Base-by-base conservation (phyloP, 2,329 filamentous ascomycete species). In the Truncatella angustata region DNA sequence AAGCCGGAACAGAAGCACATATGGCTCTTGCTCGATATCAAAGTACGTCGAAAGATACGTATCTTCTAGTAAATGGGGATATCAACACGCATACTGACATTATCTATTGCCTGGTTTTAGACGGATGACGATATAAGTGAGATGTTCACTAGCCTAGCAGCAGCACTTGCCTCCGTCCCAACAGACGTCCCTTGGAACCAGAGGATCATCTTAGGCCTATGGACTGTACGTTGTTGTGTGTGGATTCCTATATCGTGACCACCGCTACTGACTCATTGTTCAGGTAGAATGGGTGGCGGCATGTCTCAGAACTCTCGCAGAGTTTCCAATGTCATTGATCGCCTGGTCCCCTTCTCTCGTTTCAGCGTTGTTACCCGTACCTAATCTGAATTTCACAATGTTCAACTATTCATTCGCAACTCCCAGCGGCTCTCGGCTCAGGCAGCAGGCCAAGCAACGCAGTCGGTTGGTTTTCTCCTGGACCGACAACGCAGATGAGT, bases 1-100 rank as follows among this genome's bases (percentile, higher is more conserved):
- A 73, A 81, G 58, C 85, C 85, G 0, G 86, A 77, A 1, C 67
- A 80, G 35, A 82, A 89, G 62, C 68, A 86, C 39, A 76, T 92
- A 7, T 96, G 92, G 92, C 62, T 94, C 5, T 70, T 97, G 55
- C 74, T 97, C 3, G 93, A 97, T 67, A 90, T 97, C 67, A 97
- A 97, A 76, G 86, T 90, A 68, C 16, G 63, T 56, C 3, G n/a
- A 9, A 39, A 3, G 36, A 39, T 3, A 21, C 21, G 36, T 11
- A 39, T 39, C 36, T 39, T 39, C 14, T 20, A 39, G 7, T 39
- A 18, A 11, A 39, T 7, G 1, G 36, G 36, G 11, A 39, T 18
- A 11, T 4, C 16, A 39, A 39, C 11, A 5, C 9, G 36, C 14
- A 2, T 6, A 10, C 11, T 1, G 2, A 40, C n/a, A 10, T 14